These are phyloP conservation scores for Talaromyces piceae DNA, from an alignment of 2,329 filamentous ascomycete species.

Conservation along the genomic window DNA sequence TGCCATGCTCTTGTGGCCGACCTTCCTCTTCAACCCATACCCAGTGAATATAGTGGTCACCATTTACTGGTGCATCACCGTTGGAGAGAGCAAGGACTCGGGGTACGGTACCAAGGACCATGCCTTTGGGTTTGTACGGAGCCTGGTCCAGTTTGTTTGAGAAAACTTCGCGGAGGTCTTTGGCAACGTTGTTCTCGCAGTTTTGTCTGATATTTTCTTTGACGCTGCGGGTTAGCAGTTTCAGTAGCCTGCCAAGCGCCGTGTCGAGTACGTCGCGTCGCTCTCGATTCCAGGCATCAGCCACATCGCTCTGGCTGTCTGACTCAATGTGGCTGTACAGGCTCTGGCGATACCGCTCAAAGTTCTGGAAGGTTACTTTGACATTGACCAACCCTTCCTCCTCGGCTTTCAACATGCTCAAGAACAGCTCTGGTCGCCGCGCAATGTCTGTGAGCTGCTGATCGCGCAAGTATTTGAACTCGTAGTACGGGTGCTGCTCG, in stretches of 20 bases:
- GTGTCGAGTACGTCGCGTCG: conserved; percentile 76
- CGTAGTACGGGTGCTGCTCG: conserved; percentile 91
- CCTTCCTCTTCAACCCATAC: conserved; percentile 91
- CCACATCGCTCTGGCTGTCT: conserved; percentile 90
- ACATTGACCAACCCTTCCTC: conserved; percentile 89
- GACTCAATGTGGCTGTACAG: conserved; percentile 81
- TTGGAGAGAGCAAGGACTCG: conserved; percentile 83
- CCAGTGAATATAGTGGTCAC: conserved; percentile 74
- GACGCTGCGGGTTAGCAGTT: conserved; percentile 78
- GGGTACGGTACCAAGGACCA: conserved; percentile 79
- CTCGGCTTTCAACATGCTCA: conserved; percentile 97
- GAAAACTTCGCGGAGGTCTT: conserved; percentile 80
- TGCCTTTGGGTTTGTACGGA: conserved; percentile 88
- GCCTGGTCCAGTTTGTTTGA: conserved; percentile 87
- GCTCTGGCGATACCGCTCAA: conserved; percentile 66
- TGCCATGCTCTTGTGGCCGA: conserved; percentile 79
- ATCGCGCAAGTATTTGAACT: conserved; percentile 92
- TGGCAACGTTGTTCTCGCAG: conserved; percentile 88
- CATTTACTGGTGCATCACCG: conserved; percentile 64
- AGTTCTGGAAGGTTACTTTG: conserved; percentile 66
- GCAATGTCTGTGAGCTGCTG: conserved; percentile 78
- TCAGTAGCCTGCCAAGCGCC: conserved; percentile 74
- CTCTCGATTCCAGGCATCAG: conserved; percentile 89
- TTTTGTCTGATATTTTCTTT: conserved; percentile 91
- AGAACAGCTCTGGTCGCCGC: conserved; percentile 75